phyloP scores from a whole-genome alignment of 2,329 filamentous ascomycete genomes.

The Periconia macrospinosa region DNA sequence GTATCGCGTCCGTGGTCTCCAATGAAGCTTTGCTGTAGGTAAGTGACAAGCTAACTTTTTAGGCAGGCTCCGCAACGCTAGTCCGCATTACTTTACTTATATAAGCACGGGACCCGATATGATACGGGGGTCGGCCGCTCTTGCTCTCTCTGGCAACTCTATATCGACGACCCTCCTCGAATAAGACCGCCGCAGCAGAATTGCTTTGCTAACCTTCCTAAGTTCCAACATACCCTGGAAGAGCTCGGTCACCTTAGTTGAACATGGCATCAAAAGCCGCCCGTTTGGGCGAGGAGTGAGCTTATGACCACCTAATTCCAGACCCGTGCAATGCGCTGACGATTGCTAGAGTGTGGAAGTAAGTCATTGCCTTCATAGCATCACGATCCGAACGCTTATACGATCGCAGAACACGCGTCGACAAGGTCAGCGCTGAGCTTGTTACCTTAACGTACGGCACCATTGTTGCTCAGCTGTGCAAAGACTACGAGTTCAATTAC shows the following conservation, averaged over 20 bases:
- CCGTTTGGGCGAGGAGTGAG: constrained; percentile 75
- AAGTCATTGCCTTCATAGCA: constrained; percentile 48
- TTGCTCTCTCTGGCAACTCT: constrained; percentile 13
- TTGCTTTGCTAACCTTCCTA: not conserved
- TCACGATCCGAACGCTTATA: constrained; percentile 22
- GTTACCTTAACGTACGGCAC: constrained; percentile 98
- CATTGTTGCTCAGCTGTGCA: constrained; percentile 93
- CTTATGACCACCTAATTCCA: constrained; percentile 22
- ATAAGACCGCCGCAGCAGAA: not conserved
- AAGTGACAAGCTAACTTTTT: constrained; percentile 19
- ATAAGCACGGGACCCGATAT: constrained; percentile 2
- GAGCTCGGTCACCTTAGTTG: not conserved
- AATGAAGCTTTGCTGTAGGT: constrained; percentile 3
- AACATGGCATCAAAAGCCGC: constrained; percentile 65
- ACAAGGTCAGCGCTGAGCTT: constrained; percentile 97
- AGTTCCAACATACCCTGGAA: not conserved
- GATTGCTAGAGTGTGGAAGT: constrained; percentile 83
- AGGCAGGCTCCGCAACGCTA: constrained; percentile 1
- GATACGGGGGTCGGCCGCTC: not conserved
- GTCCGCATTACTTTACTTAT: not conserved
- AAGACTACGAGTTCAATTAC: constrained; percentile 94
- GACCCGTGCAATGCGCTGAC: constrained; percentile 34
- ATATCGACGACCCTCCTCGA: constrained; percentile 12
- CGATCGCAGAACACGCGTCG: constrained; percentile 75
- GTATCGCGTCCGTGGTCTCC: not conserved